Evolutionary conservation across 2,329 filamentous ascomycete genomes (phyloP).

Genomic region (Aspergillus persii): DNA sequence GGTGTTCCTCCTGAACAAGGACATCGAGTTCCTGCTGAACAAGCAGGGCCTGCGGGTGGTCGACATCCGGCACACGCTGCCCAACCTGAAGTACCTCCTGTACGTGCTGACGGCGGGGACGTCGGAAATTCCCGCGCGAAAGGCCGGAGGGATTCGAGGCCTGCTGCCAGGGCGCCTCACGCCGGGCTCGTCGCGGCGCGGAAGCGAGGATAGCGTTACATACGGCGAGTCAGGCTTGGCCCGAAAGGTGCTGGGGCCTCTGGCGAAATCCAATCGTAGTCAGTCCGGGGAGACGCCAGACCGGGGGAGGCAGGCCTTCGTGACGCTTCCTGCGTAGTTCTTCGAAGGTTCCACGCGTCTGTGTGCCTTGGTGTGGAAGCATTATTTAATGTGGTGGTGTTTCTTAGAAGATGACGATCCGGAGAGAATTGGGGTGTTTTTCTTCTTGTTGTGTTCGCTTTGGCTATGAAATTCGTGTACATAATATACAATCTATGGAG

Average conservation of each 20-base stretch:
- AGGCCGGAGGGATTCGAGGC: constrained; percentile 53
- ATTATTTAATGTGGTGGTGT: no score
- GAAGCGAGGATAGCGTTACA: constrained; percentile 41
- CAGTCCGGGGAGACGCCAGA: constrained; percentile 17
- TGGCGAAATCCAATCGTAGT: constrained; percentile 24
- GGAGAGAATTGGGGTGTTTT: no score
- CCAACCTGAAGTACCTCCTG: constrained; percentile 88
- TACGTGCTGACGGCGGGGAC: constrained; percentile 84
- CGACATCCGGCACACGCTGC: constrained; percentile 86
- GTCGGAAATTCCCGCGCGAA: constrained; percentile 56
- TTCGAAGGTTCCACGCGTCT: neutral
- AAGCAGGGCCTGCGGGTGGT: constrained; percentile 73
- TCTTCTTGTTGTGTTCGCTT: no score
- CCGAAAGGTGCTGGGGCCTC: constrained; percentile 24
- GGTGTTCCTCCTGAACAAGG: constrained; percentile 94
- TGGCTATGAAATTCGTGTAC: no score
- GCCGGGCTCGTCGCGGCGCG: constrained; percentile 37
- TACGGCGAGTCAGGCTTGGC: constrained; percentile 31
- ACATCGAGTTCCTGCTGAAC: constrained; percentile 72
- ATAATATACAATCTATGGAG: no score
- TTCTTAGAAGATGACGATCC: no score
- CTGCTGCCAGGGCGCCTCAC: constrained; percentile 40
- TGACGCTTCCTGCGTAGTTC: neutral
- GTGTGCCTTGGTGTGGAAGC: neutral
- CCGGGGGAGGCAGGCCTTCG: constrained; percentile 18